Evolutionary conservation across 805 yeast species (phyloP).

Genomic region (Zygotorulaspora sp.): DNA sequence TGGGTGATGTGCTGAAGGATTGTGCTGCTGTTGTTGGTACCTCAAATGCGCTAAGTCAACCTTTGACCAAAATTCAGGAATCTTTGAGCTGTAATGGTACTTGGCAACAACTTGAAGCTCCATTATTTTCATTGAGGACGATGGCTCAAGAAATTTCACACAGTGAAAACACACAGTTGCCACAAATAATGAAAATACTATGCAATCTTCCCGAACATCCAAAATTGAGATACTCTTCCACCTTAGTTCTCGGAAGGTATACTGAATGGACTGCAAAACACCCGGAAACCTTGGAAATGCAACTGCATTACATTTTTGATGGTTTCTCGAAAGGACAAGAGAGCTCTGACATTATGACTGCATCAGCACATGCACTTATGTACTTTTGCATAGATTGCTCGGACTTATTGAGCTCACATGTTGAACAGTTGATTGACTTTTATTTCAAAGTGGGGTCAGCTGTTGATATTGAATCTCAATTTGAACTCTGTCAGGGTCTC

Average conservation of each 20-base stretch:
- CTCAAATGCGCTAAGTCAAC: conserved; percentile 60
- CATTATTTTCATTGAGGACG: conserved; percentile 81
- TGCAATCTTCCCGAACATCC: conserved; percentile 81
- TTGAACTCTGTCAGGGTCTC: conserved; percentile 84
- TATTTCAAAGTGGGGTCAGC: conserved; percentile 53
- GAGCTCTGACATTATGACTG: conserved; percentile 52
- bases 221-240: conserved; percentile 86
- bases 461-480: conserved; percentile 63
- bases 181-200: conserved; percentile 48
- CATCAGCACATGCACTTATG: conserved; percentile 91
- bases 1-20: conserved; percentile 96
- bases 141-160: conserved; percentile 88
- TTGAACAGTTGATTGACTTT: conserved; percentile 71
- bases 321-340: conserved; percentile 48
- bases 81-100: conserved; percentile 31
- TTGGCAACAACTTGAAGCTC: conserved; percentile 90
- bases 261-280: conserved; percentile 92
- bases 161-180: conserved; percentile 61
- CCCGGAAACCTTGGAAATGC: conserved; percentile 75
- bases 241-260: conserved; percentile 90
- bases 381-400: conserved; percentile 93
- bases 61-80: conserved; percentile 55
- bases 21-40: conserved; percentile 91
- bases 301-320: conserved; percentile 73
- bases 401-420: conserved; percentile 52